phyloP scores from a whole-genome alignment of 2,329 filamentous ascomycete species.

The Diaporthe eres region DNA sequence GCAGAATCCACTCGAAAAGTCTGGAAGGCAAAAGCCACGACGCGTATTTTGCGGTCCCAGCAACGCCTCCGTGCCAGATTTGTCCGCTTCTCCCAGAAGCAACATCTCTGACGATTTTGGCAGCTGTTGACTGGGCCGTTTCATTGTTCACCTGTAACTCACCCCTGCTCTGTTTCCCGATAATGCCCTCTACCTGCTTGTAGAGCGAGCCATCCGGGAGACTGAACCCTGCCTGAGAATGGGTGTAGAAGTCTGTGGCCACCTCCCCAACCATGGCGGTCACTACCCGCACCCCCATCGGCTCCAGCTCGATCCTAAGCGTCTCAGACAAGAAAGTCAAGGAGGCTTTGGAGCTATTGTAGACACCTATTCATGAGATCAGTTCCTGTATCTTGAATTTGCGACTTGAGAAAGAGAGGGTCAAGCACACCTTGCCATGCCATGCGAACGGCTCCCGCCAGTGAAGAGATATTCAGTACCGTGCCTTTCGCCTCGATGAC shows the following conservation, averaged over 20 bases:
- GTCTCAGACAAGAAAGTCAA: constrained; percentile 38
- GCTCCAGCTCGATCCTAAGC: constrained; percentile 43
- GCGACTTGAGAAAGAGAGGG: no score
- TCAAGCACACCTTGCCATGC: constrained; percentile 41
- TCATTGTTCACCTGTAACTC: neutral
- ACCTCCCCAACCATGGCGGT: constrained; percentile 42
- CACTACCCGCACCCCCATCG: constrained; percentile 44
- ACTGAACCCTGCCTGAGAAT: no score
- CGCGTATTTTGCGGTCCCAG: neutral
- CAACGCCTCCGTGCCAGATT: neutral
- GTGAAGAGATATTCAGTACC: constrained; percentile 46
- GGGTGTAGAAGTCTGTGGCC: neutral
- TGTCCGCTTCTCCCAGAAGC: neutral
- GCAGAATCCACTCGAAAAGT: neutral
- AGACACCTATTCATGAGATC: constrained; percentile 16
- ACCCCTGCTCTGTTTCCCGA: neutral
- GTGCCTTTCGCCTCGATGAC: constrained; percentile 48
- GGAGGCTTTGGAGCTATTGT: constrained; percentile 43
- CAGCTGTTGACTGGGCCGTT: neutral
- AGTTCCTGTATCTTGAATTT: no score
- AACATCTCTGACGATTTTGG: neutral
- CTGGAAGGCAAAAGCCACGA: neutral
- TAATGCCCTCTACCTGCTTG: neutral
- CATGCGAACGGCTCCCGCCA: constrained; percentile 35
- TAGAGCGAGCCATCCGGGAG: neutral